Evolutionary conservation across 257 asterid species (phyloP).

Genomic region (Capsicum baccatum): DNA sequence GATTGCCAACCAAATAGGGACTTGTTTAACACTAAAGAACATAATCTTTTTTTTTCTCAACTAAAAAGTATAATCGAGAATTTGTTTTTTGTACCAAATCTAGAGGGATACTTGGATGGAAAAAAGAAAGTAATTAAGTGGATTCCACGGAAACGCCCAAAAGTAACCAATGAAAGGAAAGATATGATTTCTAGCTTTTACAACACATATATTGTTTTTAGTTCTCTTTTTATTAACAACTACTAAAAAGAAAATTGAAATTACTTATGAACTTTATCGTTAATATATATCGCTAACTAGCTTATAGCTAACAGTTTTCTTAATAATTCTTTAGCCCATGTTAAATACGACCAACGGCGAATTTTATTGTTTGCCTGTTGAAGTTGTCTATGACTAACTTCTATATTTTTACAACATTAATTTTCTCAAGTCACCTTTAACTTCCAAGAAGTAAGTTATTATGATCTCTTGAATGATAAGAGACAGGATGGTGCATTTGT

Average conservation of each 20-base stretch:
- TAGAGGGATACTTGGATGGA: not conserved
- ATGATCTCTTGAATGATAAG: too few relatives aligned
- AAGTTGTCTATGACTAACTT: too few relatives aligned
- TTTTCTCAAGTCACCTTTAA: too few relatives aligned
- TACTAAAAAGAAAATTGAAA: too few relatives aligned
- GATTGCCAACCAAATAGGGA: not conserved
- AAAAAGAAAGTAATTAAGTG: not conserved
- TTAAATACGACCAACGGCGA: too few relatives aligned
- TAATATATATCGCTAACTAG: too few relatives aligned
- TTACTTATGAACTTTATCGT: too few relatives aligned
- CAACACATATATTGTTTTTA: not conserved
- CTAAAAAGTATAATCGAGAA: not conserved
- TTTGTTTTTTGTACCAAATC: not conserved
- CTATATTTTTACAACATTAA: too few relatives aligned
- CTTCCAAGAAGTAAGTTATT: too few relatives aligned
- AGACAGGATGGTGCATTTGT: not conserved
- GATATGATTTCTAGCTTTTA: not conserved
- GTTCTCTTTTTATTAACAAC: not conserved
- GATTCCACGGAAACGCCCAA: not conserved
- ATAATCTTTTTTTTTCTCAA: not conserved
- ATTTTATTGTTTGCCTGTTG: too few relatives aligned
- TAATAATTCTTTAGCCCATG: too few relatives aligned
- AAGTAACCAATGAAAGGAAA: not conserved
- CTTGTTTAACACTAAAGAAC: not conserved
- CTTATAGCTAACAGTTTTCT: not conserved